Evolutionary conservation across 2,329 filamentous ascomycete species (phyloP).

Genomic region (Tolypocladium endophyticum): DNA sequence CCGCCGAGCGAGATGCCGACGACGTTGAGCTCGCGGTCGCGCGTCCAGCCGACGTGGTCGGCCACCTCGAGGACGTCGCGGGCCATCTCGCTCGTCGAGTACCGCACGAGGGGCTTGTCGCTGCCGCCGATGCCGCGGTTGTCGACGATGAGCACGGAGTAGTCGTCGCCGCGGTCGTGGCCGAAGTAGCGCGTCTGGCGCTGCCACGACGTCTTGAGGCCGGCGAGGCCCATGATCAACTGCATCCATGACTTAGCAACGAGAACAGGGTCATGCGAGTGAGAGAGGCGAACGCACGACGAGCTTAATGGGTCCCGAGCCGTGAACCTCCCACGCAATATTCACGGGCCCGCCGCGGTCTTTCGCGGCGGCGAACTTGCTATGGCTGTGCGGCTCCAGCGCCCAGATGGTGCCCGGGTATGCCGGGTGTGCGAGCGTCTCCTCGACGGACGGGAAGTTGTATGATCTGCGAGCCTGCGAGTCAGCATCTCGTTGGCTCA

Average conservation of each 20-base stretch:
- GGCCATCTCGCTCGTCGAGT: conserved; percentile 80
- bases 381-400: conserved; percentile 54
- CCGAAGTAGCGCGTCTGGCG: conserved; percentile 75
- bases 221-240: conserved; percentile 75
- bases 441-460: conserved; percentile 35
- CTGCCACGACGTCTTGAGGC: conserved; percentile 62
- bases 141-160: conserved; percentile 68
- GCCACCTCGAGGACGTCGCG: conserved; percentile 62
- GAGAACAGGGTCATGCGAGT: not conserved
- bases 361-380: conserved; percentile 53
- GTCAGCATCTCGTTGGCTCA: not conserved
- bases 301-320: conserved; percentile 59
- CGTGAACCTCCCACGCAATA: conserved; percentile 73
- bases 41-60: conserved; percentile 59
- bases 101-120: conserved; percentile 66
- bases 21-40: conserved; percentile 46
- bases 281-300: conserved; percentile 45
- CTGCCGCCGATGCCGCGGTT: conserved; percentile 78
- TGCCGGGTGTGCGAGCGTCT: conserved; percentile 55
- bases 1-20: conserved; percentile 77
- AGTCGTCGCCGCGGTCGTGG: conserved; percentile 55
- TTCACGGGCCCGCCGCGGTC: conserved; percentile 65
- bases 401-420: conserved; percentile 58
- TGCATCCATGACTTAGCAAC: conserved; percentile 19
- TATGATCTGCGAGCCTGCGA: conserved; percentile 3